Evolutionary conservation across 2,329 filamentous ascomycete genomes (phyloP), one percentile per base, ranked within the genome.

Genomic region (Pezicula rhizophila): DNA sequence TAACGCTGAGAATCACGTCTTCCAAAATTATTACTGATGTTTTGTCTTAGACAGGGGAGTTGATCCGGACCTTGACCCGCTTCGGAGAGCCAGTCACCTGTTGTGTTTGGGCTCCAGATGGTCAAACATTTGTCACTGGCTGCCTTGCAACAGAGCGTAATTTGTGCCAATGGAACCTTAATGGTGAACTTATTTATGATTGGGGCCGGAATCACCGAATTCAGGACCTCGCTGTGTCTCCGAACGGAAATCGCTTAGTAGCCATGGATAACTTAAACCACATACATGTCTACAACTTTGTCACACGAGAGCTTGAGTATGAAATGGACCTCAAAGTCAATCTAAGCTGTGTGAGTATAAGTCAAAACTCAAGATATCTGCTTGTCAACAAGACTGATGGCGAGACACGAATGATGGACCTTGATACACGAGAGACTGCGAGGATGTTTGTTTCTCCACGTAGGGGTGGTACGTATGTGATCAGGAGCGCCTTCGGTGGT

Each of bases 51-150:
- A 80, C 77, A 5, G 87, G 87, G 0, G 69, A 71, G 35, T 72
- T 82, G 40, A 71, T 89, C 37, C 76, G 80, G 48, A 79, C 75
- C 8, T 75, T 92, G 14, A 76, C 81, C 45, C 78, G 82, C 42
- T 91, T 93, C 59, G 77, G 78, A n/a, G 85, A 96, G 60, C 87
- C 90, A 0, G 88, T 95, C 34, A 95, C 88, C 41, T 84, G 87
- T 49, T 95, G 90, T 51, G 86, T 88, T n/a, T 99, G 93, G 92
- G 78, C 87, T 5, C 78, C 83, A 1, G 86, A 95, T 61, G 85
- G 85, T 38, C 72, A 81, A 53, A 82, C 80, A 0, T 91, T 97
- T 58, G 79, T 96, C 38, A 84, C 91, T 1, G 89, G 87, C 3
- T 85, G 86, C 8, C 78, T 95, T 28, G 86, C 91, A 57, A 78